Conservation (phyloP, 2,329 filamentous ascomycete genomes). For the Myriosclerotinia duriaeana region DNA sequence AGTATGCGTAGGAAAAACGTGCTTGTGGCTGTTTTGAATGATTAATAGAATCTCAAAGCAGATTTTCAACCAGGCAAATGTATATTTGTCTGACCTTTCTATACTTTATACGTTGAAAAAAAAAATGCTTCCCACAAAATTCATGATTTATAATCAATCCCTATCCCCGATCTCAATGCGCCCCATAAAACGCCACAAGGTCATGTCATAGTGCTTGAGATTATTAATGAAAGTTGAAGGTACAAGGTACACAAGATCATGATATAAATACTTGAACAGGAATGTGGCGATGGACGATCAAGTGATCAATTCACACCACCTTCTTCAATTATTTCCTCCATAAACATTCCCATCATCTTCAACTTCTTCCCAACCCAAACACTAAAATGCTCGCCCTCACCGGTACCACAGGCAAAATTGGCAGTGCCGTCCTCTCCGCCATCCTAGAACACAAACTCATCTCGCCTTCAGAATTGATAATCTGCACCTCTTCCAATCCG, state of each 20-base stretch:
- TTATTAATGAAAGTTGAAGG: not conserved
- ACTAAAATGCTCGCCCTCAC: constrained; percentile 26
- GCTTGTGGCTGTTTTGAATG: not conserved
- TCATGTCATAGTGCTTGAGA: not conserved
- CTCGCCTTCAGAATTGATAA: constrained; percentile 23
- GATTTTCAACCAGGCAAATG: not conserved
- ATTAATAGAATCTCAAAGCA: not conserved
- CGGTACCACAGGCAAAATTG: constrained; percentile 28
- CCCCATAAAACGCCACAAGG: not conserved
- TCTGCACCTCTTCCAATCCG: constrained; percentile 27
- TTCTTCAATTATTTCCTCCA: not conserved
- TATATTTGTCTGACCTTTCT: not conserved
- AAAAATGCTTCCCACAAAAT: not conserved
- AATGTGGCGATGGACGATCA: not conserved
- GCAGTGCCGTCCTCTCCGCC: constrained; percentile 26
- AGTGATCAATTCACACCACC: not conserved
- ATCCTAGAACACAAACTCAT: constrained; percentile 24
- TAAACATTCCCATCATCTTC: fast-evolving
- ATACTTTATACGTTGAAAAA: not conserved
- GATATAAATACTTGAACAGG: not conserved
- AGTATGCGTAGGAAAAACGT: not conserved
- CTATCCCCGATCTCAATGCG: not conserved
- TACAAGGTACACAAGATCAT: not conserved
- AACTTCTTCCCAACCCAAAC: not conserved
- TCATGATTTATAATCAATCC: not conserved